Conservation (phyloP, 2,329 filamentous ascomycete species). For the Colletotrichum brevisporum region DNA sequence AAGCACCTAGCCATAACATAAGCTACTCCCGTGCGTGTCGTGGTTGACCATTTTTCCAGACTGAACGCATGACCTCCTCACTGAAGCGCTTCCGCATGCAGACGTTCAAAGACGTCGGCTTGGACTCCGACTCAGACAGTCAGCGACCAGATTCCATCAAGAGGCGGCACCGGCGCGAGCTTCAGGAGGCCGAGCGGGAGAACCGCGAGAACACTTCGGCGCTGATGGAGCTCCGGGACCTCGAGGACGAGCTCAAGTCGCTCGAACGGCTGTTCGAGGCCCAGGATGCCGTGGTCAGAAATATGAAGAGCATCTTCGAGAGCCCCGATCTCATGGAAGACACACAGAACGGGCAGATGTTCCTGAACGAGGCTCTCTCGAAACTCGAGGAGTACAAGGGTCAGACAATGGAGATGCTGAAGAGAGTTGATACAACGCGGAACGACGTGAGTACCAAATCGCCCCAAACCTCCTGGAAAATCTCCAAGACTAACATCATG, state of each 20-base stretch:
- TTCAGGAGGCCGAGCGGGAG: constrained; percentile 62
- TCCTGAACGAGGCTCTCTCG: constrained; percentile 66
- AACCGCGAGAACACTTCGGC: constrained; percentile 76
- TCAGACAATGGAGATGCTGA: constrained; percentile 69
- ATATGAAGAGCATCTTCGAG: constrained; percentile 27
- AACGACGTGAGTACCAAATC: constrained; percentile 57
- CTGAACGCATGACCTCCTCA: constrained; percentile 73
- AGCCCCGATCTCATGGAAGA: background rate
- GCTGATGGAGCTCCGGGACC: constrained; percentile 73
- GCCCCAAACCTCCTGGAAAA: accelerated
- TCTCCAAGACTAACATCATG: accelerated
- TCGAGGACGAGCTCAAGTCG: constrained; percentile 74
- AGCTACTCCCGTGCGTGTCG: no score
- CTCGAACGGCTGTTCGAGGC: constrained; percentile 70
- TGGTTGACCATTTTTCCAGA: constrained; percentile 53
- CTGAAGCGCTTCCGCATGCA: constrained; percentile 74
- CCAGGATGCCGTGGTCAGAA: constrained; percentile 64
- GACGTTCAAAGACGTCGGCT: constrained; percentile 58
- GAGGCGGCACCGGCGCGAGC: constrained; percentile 56
- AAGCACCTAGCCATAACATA: constrained; percentile 33
- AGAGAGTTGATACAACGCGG: constrained; percentile 69
- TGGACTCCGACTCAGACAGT: constrained; percentile 54
- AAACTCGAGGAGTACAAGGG: constrained; percentile 69
- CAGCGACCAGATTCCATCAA: constrained; percentile 60
- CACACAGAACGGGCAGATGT: constrained; percentile 47